Evolutionary conservation across 1,139 yeast species (phyloP), one percentile per base, ranked within the genome.

Genomic region (Pichia sp.): DNA sequence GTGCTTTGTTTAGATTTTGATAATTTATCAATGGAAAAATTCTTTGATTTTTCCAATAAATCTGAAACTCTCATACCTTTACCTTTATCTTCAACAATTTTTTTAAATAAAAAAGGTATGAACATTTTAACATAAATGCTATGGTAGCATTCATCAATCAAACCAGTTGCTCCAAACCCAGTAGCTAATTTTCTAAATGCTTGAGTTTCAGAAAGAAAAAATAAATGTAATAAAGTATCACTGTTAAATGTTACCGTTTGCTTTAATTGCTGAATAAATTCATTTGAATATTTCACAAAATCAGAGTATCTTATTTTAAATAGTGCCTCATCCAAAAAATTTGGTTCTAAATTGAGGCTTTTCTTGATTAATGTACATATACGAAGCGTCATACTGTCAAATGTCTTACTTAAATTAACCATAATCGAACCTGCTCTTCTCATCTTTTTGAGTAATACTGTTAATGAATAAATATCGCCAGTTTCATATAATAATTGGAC

Each of bases 111-210:
- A 44, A 45, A 64, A 4, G 61, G 56, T 9, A 53, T 42, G 40
- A 63, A 83, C 7, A 85, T 64, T 46, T 70, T 71, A 56, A 86
- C 66, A 59, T 75, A 87, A 0, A 85, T 62, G 2, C 84, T 75
- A 33, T 83, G 83, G 52, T 80, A 77, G 0, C 88, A 75, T 57
- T 87, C 95, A 61, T 87, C 96, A 38, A 86, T 76, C 32, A 78
- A 69, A 0, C 92, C 83, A 0, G 95, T 85, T 0, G 95, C 83
- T 0, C 90, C 92, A 62, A 82, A 83, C 0, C 95, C 95, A 60
- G 82, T 86, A 52, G 88, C 87, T 62, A 83, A 71, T 51, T 85
- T 78, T 53, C 87, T 75, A 61, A 86, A 72, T 47, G 84, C 92
- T 18, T 76, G 74, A 2, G 81, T 68, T 35, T 81, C 81, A 54